These are phyloP conservation scores for Sclerotinia trifoliorum DNA, from an alignment of 2,329 filamentous ascomycete species.

Conservation along the genomic window DNA sequence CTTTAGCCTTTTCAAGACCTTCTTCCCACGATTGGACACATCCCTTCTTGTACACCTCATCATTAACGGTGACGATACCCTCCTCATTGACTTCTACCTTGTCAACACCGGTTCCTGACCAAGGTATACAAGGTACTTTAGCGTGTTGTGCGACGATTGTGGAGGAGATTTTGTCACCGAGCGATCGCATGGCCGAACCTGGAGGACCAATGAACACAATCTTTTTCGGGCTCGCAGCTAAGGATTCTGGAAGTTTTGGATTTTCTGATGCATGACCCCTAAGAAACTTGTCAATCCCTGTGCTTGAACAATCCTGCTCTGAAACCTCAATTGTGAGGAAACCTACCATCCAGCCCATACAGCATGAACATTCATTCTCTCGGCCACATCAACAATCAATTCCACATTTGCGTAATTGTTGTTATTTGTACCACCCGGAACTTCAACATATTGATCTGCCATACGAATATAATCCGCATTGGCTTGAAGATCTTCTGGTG, in stretches of 20 bases:
- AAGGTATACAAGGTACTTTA: conserved; percentile 95
- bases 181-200: conserved; percentile 96
- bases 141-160: conserved; percentile 99
- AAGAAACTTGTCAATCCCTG: conserved; percentile 25
- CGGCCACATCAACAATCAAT: conserved; percentile 96
- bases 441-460: conserved; percentile 99
- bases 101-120: conserved; percentile 92
- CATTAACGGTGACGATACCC: conserved; percentile 88
- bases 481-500: conserved; percentile 92
- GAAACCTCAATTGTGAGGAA: background rate
- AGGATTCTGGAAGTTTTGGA: conserved; percentile 91
- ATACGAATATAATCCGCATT: conserved; percentile 99
- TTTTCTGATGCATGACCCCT: conserved; percentile 99
- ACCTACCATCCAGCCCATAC: conserved; percentile 97
- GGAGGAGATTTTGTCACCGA: conserved; percentile 99
- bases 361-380: conserved; percentile 97
- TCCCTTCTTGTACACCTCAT: conserved; percentile 82
- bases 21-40: conserved; percentile 89
- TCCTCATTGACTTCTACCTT: conserved; percentile 73
- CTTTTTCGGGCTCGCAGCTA: conserved; percentile 95
- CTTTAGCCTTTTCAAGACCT: conserved; percentile 78
- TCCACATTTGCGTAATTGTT: conserved; percentile 99
- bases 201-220: conserved; percentile 99
- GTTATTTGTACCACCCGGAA: conserved; percentile 98
- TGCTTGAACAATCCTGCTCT: background rate